Conservation (phyloP, 2,329 filamentous ascomycete species). For the Didymella lethalis region DNA sequence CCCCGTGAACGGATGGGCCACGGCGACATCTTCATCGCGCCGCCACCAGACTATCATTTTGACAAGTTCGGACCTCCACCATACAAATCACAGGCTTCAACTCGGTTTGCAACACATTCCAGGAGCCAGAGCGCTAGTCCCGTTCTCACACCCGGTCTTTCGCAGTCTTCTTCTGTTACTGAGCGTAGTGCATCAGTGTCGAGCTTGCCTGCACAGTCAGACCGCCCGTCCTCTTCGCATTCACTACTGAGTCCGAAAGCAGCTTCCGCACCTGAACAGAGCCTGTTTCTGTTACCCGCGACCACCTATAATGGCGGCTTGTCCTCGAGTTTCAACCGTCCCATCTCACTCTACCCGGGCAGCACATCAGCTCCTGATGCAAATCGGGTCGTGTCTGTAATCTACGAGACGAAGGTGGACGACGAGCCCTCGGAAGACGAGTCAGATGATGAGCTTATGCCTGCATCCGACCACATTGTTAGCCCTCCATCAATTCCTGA, state of each 20-base stretch:
- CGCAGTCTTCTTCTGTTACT: constrained; percentile 28
- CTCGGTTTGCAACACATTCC: constrained; percentile 26
- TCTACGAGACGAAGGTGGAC: constrained; percentile 12
- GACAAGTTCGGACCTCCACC: constrained; percentile 27
- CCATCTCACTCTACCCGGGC: constrained; percentile 12
- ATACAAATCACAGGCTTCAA: constrained; percentile 17
- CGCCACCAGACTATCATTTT: constrained; percentile 44
- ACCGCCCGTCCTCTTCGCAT: constrained; percentile 13
- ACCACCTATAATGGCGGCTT: constrained; percentile 34
- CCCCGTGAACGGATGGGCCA: constrained; percentile 45
- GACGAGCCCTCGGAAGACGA: constrained; percentile 6
- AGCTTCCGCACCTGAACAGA: constrained; percentile 24
- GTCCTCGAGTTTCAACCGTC: constrained; percentile 18
- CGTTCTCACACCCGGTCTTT: constrained; percentile 32
- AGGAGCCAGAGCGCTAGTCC: constrained; percentile 34
- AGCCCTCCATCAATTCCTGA: constrained; percentile 12
- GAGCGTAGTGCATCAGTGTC: constrained; percentile 19
- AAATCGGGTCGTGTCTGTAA: constrained; percentile 24
- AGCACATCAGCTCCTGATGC: neutral
- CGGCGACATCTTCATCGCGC: constrained; percentile 46
- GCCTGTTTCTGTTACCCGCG: constrained; percentile 31
- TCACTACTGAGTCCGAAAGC: constrained; percentile 10
- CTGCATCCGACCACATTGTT: neutral
- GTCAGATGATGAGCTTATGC: neutral
- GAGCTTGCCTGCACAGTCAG: constrained; percentile 20